These are phyloP conservation scores for Umbelopsis sp. DNA, from an alignment of 192 early-diverging fungal species.

Conservation along the genomic window DNA sequence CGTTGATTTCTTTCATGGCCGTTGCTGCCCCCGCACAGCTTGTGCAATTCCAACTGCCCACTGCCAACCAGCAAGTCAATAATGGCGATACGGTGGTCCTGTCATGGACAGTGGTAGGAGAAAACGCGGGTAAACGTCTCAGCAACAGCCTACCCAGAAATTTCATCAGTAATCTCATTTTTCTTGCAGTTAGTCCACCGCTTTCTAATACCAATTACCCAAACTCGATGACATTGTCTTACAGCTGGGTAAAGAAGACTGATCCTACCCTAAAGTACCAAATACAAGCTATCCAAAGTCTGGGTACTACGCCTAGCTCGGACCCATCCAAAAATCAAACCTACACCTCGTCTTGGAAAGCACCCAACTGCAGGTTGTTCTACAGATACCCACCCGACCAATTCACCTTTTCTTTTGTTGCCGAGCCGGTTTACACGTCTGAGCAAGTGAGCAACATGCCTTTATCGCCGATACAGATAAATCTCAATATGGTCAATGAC, in stretches of 20 bases:
- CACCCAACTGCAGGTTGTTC: background rate
- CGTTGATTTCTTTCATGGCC: background rate
- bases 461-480: background rate
- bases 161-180: background rate
- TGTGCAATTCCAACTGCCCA: slow-evolving; percentile 1
- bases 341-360: background rate
- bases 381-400: slow-evolving; percentile 17
- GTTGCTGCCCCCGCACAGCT: background rate
- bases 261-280: background rate
- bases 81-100: slow-evolving; percentile 2
- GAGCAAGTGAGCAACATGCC: background rate
- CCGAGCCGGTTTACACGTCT: background rate
- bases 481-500: background rate
- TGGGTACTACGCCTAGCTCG: background rate
- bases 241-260: background rate
- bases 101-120: background rate
- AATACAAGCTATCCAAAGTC: background rate
- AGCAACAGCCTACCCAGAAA: background rate
- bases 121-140: background rate
- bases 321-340: background rate
- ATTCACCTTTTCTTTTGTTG: slow-evolving; percentile 3
- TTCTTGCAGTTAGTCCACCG: background rate
- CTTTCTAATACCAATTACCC: background rate
- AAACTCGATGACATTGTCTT: background rate
- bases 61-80: background rate